Percentiles rank a stretch among this genome's conserved stretches.
Evolutionary conservation across 805 yeast genomes (phyloP).

Genomic region (Lipomyces japonicus): DNA sequence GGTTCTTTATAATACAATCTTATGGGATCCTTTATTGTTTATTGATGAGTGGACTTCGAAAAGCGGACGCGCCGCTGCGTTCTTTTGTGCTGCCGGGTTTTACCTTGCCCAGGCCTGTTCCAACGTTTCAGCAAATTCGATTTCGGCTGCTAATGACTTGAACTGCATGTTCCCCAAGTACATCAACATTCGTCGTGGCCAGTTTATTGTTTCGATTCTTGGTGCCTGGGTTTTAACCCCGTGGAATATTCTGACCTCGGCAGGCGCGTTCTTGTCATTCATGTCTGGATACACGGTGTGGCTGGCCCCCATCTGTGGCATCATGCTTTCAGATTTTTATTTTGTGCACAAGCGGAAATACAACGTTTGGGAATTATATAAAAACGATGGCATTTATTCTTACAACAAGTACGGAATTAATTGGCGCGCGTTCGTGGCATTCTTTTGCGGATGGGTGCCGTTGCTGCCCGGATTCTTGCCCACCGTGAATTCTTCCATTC

Average conservation of each 20-base stretch:
- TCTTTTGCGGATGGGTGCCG: slow-evolving; percentile 32
- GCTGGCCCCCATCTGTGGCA: slow-evolving; percentile 42
- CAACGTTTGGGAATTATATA: slow-evolving; percentile 43
- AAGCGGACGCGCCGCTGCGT: slow-evolving; percentile 47
- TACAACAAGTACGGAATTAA: slow-evolving; percentile 46
- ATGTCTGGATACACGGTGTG: slow-evolving; percentile 42
- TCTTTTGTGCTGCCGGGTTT: slow-evolving; percentile 42
- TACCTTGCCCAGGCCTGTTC: slow-evolving; percentile 39
- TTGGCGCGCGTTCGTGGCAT: slow-evolving; percentile 42
- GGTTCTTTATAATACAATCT: slow-evolving; percentile 41
- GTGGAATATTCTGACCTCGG: slow-evolving; percentile 42
- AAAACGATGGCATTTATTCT: slow-evolving; percentile 38
- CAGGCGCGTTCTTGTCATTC: slow-evolving; percentile 39
- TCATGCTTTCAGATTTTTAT: slow-evolving; percentile 42
- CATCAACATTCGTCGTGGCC: slow-evolving; percentile 46
- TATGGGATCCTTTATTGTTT: slow-evolving; percentile 49
- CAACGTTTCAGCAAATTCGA: slow-evolving; percentile 44
- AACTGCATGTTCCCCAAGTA: slow-evolving; percentile 47
- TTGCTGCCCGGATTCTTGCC: slow-evolving; percentile 32
- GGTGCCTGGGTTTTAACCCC: slow-evolving; percentile 42
- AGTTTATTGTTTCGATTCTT: slow-evolving; percentile 35
- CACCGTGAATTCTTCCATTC: slow-evolving; percentile 23
- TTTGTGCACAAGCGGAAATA: slow-evolving; percentile 42
- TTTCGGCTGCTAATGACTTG: slow-evolving; percentile 51
- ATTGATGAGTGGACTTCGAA: slow-evolving; percentile 42